Base-by-base conservation (phyloP, 2,329 filamentous ascomycete species). In the Xylaria digitata region DNA sequence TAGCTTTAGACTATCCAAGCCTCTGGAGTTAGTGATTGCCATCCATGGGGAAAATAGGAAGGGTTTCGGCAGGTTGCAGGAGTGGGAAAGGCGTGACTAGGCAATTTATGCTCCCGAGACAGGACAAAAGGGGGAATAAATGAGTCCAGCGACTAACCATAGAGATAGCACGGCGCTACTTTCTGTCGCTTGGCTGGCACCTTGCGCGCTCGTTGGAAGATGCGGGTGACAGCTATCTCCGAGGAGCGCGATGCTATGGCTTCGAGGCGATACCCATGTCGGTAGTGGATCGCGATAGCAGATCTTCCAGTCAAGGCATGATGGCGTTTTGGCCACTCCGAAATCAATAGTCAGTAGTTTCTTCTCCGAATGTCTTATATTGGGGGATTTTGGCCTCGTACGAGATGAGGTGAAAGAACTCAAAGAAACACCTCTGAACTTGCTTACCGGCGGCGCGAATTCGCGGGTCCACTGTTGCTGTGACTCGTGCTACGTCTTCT, bases 171-270 rank as follows among this genome's bases (percentile, higher is more conserved):
- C 81, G 3, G 78, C 82, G 0, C 79, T 83, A 71, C 85, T 86
- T 75, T 87, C 85, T 21, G 84, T 82, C 0, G 85, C 84, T 73
- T 87, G 84, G 48, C 82, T 83, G 0, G 84, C 84, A 1, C 85
- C 85, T 67, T 86, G 84, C 0, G 84, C 83, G 61, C 81, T 83
- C 0, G 84, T 86, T 0, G 85, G 85, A 6, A 87, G 72, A 72
- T 86, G 85, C 0, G 85, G 81, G 70, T 87, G 85, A 57, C 84
- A 86, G 52, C 83, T 83, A 70, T 87, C 85, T 1, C 85, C 85
- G 0, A 86, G 76, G 32, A 86, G 76, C 1, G 80, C 83, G 59
- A 86, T 84, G 48, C 80, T 79, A 43, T 83, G 82, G 61, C 82
- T 82, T n/a, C 77, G 75, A 23, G 59, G 66, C 0, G 82, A 84